Percentiles rank a stretch among this genome's conserved stretches.
These are phyloP conservation scores for Protostelium mycophagum DNA, from an alignment of 78 protist species.

Conservation along the genomic window DNA sequence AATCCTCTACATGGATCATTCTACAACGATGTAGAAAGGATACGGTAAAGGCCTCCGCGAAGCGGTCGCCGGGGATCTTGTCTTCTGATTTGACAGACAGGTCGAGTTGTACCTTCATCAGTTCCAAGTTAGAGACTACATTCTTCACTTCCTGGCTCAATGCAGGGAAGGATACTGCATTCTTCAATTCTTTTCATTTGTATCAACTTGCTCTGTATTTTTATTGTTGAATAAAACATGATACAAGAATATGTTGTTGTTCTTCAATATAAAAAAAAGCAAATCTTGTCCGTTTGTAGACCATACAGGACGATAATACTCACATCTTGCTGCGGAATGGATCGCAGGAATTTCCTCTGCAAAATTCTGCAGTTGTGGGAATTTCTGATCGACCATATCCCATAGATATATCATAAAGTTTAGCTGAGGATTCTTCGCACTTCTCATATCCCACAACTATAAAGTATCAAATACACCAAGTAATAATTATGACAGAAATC, in stretches of 20 bases:
- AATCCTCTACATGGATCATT: too few species aligned
- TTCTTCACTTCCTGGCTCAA: not conserved
- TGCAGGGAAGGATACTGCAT: not conserved
- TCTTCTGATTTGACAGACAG: not conserved
- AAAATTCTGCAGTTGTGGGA: not conserved
- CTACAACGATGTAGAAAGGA: not conserved
- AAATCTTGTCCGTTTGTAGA: not conserved
- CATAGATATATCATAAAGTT: not conserved
- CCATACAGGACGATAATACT: not conserved
- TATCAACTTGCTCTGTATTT: too few species aligned
- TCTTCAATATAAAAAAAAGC: too few species aligned
- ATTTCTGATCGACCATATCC: not conserved
- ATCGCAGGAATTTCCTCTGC: not conserved
- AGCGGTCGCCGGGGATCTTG: not conserved
- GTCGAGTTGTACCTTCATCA: not conserved
- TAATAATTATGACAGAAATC: not conserved
- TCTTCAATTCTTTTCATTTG: too few species aligned
- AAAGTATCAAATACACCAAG: not conserved
- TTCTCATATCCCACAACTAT: not conserved
- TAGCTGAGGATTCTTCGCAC: not conserved
- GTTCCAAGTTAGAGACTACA: not conserved
- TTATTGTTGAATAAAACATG: not conserved
- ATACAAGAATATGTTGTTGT: not conserved
- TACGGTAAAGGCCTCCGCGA: not conserved
- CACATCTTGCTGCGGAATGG: not conserved